phyloP scores from a whole-genome alignment of 2,329 filamentous ascomycete species.

The Cytospora paraplurivora region DNA sequence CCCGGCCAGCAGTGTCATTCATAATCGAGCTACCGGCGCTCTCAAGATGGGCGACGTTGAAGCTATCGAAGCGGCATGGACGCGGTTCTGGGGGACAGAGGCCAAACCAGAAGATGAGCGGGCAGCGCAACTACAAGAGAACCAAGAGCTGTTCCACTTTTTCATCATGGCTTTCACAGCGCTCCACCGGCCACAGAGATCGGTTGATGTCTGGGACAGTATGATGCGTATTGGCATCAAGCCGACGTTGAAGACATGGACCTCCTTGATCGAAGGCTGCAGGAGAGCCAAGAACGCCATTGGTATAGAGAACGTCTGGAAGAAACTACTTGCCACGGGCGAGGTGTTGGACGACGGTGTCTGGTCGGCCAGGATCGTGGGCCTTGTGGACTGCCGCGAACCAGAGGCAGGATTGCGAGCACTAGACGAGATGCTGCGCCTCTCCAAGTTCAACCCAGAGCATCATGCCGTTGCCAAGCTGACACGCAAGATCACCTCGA shows the following conservation, averaged over 20 bases:
- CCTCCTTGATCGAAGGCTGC: slow-evolving; percentile 72
- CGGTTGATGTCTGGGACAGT: slow-evolving; percentile 42
- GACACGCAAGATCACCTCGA: slow-evolving; percentile 52
- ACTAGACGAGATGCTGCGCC: slow-evolving; percentile 64
- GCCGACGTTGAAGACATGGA: slow-evolving; percentile 69
- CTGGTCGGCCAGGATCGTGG: slow-evolving; percentile 72
- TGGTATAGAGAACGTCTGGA: slow-evolving; percentile 70
- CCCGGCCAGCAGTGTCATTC: slow-evolving; percentile 23
- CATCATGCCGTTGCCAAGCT: slow-evolving; percentile 55
- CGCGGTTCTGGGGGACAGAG: slow-evolving; percentile 35
- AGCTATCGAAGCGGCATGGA: slow-evolving; percentile 35
- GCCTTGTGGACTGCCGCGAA: slow-evolving; percentile 60
- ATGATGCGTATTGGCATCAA: slow-evolving; percentile 52
- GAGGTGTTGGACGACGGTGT: slow-evolving; percentile 63
- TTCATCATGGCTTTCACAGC: slow-evolving; percentile 41
- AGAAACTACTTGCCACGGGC: slow-evolving; percentile 58
- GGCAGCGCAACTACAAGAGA: slow-evolving; percentile 26
- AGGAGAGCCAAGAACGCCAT: slow-evolving; percentile 58
- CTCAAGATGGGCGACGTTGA: slow-evolving; percentile 34
- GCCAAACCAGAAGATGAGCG: slow-evolving; percentile 30
- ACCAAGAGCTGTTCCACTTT: slow-evolving; percentile 37
- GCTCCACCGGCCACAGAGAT: slow-evolving; percentile 35
- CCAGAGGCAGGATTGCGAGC: slow-evolving; percentile 61
- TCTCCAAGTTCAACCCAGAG: slow-evolving; percentile 36
- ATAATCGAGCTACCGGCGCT: slow-evolving; percentile 35